These are phyloP conservation scores for Gloeophyllum trabeum DNA, from an alignment of 768 basidiomycete species.

Conservation along the genomic window DNA sequence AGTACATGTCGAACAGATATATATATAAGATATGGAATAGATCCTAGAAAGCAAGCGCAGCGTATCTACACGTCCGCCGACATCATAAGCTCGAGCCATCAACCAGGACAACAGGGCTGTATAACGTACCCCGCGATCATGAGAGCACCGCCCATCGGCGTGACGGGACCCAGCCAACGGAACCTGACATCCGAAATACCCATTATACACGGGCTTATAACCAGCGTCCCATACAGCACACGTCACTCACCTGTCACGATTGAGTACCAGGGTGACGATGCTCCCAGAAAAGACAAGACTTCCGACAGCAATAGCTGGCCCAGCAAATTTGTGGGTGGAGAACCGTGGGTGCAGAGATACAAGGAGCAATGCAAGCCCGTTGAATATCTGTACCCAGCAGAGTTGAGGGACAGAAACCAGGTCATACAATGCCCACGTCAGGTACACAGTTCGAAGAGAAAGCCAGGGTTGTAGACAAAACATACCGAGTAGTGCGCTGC, in stretches of 20 bases:
- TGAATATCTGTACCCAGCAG: constrained; percentile 36
- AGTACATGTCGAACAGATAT: constrained; percentile 1
- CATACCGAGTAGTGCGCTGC: constrained; percentile 56
- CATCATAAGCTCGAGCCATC: constrained; percentile 3
- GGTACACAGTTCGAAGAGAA: not conserved
- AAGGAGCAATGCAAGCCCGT: constrained; percentile 54
- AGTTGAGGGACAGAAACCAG: not conserved
- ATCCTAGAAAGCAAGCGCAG: constrained; percentile 34
- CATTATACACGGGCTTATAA: not conserved
- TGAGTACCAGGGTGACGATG: constrained; percentile 44
- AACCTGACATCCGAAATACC: constrained; percentile 19
- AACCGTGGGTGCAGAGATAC: constrained; percentile 56
- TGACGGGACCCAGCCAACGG: constrained; percentile 49
- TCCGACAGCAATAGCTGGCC: constrained; percentile 52
- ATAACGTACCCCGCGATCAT: constrained; percentile 58
- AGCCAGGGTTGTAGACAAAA: constrained; percentile 2
- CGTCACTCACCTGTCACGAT: constrained; percentile 27
- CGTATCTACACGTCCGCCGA: constrained; percentile 28
- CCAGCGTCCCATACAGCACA: not conserved
- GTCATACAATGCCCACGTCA: not conserved
- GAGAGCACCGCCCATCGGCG: constrained; percentile 50
- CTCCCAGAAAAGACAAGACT: constrained; percentile 51
- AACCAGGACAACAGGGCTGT: not conserved
- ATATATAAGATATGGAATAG: not conserved
- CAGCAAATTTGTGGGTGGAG: constrained; percentile 48